Percentiles rank a stretch among this genome's conserved stretches.
Conservation (phyloP, 306 rosid species). For the Castanopsis chinensis region DNA sequence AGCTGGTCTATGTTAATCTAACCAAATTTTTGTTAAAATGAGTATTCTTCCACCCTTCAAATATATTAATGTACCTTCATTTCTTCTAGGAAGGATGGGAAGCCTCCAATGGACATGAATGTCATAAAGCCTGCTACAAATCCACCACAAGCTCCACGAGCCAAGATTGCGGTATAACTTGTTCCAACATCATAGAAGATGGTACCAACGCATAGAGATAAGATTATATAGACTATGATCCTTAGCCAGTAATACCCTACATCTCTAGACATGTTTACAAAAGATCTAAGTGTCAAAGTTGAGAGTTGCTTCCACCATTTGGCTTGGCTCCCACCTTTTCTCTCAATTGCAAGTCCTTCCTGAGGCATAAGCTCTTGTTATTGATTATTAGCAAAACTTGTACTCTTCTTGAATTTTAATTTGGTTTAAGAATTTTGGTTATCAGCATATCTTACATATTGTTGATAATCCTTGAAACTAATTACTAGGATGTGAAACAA, state of each 20-base stretch:
- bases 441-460: neutral
- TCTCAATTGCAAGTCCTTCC: conserved; percentile 46
- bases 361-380: conserved; percentile 24
- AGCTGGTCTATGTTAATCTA: neutral
- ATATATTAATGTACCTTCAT: conserved; percentile 55
- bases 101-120: conserved; percentile 93
- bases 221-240: conserved; percentile 47
- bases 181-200: conserved; percentile 66
- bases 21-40: neutral
- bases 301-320: conserved; percentile 88
- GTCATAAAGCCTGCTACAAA: conserved; percentile 91
- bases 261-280: conserved; percentile 86
- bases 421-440: neutral
- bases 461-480: neutral
- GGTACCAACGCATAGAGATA: conserved; percentile 75
- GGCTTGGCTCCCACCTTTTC: conserved; percentile 46
- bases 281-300: conserved; percentile 68
- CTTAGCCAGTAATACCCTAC: conserved; percentile 92
- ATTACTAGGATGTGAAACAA: neutral
- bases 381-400: neutral
- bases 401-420: neutral
- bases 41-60: neutral
- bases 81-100: conserved; percentile 94
- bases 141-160: conserved; percentile 86
- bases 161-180: conserved; percentile 58